Percentiles rank a stretch among this genome's conserved stretches.
These are phyloP conservation scores for Podaxis sp. DNA, from an alignment of 768 basidiomycete genomes.

Conservation along the genomic window DNA sequence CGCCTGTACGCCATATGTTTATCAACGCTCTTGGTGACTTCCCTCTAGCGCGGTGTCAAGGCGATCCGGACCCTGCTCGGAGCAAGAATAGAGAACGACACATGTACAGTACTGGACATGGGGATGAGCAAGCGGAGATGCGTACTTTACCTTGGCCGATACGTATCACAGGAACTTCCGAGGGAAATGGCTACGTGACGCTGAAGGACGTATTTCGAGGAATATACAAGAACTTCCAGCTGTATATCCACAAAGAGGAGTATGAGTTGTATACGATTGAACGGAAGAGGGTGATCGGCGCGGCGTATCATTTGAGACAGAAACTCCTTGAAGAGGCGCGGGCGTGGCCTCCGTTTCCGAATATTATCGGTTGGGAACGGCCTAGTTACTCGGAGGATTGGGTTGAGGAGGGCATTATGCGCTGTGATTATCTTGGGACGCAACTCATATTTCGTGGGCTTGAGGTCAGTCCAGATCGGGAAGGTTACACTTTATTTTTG, in stretches of 20 bases:
- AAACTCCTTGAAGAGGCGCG: not conserved
- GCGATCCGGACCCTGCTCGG: slow-evolving; percentile 11
- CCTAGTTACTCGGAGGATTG: not conserved
- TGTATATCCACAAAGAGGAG: slow-evolving; percentile 1
- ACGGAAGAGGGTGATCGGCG: slow-evolving; percentile 1
- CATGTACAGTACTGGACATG: not conserved
- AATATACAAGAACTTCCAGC: slow-evolving; percentile 4
- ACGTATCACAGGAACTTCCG: slow-evolving; percentile 1
- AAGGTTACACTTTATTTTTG: slow-evolving; percentile 8
- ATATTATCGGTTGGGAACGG: not conserved
- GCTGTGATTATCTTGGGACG: slow-evolving; percentile 11
- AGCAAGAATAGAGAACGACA: not conserved
- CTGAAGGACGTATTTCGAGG: slow-evolving; percentile 3
- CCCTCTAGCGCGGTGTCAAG: slow-evolving; percentile 9
- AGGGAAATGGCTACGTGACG: not conserved
- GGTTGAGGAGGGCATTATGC: slow-evolving; percentile 8
- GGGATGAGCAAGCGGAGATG: not conserved
- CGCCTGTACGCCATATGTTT: slow-evolving; percentile 12
- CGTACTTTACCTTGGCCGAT: slow-evolving; percentile 11
- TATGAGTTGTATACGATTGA: slow-evolving; percentile 2
- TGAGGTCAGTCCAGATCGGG: not conserved
- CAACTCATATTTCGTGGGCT: slow-evolving; percentile 9
- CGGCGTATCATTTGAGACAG: slow-evolving; percentile 1
- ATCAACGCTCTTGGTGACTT: slow-evolving; percentile 13
- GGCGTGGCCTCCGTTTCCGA: not conserved